phyloP scores from a whole-genome alignment of 164 flowering plant species.

The Litsea cubeba region DNA sequence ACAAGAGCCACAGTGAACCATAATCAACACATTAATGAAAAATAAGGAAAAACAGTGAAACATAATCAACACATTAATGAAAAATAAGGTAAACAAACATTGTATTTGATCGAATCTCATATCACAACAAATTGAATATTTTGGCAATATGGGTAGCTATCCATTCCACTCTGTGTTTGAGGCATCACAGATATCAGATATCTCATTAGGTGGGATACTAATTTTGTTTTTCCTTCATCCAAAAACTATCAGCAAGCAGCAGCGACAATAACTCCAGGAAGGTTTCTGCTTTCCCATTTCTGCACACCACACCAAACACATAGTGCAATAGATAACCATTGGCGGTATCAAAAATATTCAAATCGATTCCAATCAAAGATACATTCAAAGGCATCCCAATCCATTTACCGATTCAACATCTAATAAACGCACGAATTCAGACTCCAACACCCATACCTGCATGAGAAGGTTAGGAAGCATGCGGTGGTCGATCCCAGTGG shows the following conservation, averaged over 20 bases:
- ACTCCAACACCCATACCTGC: slow-evolving; percentile 52
- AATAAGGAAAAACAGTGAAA: background rate
- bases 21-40: background rate
- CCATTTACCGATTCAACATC: background rate
- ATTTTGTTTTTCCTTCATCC: background rate
- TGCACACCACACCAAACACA: no score
- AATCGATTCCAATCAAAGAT: background rate
- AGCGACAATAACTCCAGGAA: no score
- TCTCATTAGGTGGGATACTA: background rate
- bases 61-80: background rate
- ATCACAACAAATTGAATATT: background rate
- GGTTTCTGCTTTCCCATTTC: no score
- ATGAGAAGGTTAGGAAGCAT: slow-evolving; percentile 76
- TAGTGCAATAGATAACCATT: background rate
- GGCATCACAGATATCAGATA: background rate
- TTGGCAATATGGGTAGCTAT: background rate
- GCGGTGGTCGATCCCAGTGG: slow-evolving; percentile 75
- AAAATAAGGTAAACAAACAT: background rate
- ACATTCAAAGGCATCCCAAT: no score
- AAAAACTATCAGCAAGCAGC: background rate
- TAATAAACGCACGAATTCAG: background rate
- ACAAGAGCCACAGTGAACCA: background rate
- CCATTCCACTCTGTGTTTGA: background rate
- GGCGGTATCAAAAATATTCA: background rate
- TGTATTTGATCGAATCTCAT: background rate